These are phyloP conservation scores for Eragrostis tef DNA, from an alignment of 202 grass and related monocot species.

Conservation along the genomic window DNA sequence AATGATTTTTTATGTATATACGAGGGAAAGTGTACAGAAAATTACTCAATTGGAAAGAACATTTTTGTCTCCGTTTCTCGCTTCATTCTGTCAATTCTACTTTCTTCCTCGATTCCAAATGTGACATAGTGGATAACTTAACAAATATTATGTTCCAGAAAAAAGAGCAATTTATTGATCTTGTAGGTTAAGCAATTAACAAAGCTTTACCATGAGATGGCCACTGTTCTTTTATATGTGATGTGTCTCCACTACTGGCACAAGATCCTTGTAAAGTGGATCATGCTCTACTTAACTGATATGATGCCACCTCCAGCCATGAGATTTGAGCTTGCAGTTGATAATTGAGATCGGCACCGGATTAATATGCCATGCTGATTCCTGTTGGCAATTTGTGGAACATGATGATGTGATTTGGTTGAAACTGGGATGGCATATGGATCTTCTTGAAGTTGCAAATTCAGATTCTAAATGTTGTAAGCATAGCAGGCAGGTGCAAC, in stretches of 20 bases:
- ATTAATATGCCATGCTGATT: conserved; percentile 40
- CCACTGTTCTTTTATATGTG: conserved; percentile 21
- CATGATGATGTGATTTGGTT: conserved; percentile 27
- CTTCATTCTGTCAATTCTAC: too few species aligned
- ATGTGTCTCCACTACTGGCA: conserved; percentile 6
- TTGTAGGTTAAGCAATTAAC: not conserved
- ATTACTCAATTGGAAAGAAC: not conserved
- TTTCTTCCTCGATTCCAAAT: too few species aligned
- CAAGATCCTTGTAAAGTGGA: conserved; percentile 31
- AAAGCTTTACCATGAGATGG: conserved; percentile 15
- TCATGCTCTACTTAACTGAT: conserved; percentile 29
- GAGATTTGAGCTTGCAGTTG: not conserved
- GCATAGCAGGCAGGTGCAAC: conserved; percentile 1
- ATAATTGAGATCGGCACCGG: not conserved
- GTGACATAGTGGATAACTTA: too few species aligned
- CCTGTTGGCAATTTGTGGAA: conserved; percentile 31
- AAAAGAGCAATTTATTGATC: not conserved
- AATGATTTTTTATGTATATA: conserved; percentile 23
- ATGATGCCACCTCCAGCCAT: conserved; percentile 30
- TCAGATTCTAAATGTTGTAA: conserved; percentile 24
- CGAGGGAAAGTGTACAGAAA: conserved; percentile 29
- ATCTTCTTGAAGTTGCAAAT: conserved; percentile 20
- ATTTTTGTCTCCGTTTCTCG: not conserved
- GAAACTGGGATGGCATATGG: conserved; percentile 18
- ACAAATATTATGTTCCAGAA: too few species aligned